Conservation (phyloP, 2,329 filamentous ascomycete species). For the Myriosclerotinia scirpicola region DNA sequence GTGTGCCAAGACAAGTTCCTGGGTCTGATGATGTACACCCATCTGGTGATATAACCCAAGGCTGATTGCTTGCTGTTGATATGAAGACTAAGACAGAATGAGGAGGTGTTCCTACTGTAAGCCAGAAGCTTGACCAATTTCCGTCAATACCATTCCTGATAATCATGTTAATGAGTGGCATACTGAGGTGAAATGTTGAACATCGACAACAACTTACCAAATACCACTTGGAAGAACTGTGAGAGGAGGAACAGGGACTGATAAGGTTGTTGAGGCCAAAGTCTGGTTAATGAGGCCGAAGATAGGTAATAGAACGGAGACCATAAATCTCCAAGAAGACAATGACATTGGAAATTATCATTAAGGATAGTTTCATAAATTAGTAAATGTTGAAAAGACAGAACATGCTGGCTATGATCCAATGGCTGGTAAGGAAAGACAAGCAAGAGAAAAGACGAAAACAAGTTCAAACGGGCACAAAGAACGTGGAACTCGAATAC, state of each 20-base stretch:
- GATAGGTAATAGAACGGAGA: conserved; percentile 15
- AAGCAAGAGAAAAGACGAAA: conserved; percentile 9
- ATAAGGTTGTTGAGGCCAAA: conserved; percentile 18
- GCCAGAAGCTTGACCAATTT: conserved; percentile 66
- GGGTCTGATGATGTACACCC: conserved; percentile 28
- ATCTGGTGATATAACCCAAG: conserved; percentile 32
- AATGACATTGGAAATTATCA: conserved; percentile 22
- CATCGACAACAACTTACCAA: conserved; percentile 22
- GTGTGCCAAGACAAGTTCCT: conserved; percentile 41
- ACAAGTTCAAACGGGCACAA: conserved; percentile 16
- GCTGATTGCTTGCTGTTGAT: conserved; percentile 42
- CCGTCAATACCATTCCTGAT: conserved; percentile 50
- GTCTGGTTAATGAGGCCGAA: conserved; percentile 15
- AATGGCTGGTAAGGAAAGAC: conserved; percentile 13
- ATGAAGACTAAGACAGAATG: conserved; percentile 38
- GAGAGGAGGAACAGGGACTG: conserved; percentile 20
- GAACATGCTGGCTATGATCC: conserved; percentile 23
- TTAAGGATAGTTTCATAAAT: conserved; percentile 22
- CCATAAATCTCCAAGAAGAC: conserved; percentile 22
- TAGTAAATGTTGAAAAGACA: conserved; percentile 17
- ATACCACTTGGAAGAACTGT: conserved; percentile 20
- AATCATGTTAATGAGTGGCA: conserved; percentile 4
- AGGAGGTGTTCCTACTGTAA: conserved; percentile 45
- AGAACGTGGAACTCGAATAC: conserved; percentile 14
- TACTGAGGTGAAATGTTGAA: not conserved